Base-by-base conservation (phyloP, 768 basidiomycete genomes). In the Boletus reticulatus region DNA sequence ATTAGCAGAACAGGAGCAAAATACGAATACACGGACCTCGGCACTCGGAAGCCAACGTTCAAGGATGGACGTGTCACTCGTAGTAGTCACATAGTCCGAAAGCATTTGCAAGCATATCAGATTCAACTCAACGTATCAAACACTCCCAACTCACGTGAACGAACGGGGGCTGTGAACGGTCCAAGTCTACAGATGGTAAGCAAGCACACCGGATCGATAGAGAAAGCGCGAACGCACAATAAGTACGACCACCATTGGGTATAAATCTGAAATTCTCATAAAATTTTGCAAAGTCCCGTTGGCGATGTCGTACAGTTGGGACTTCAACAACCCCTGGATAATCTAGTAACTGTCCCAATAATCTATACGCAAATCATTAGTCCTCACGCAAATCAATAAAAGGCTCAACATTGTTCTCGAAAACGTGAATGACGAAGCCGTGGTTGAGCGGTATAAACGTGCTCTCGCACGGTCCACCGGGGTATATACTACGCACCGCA, bases 171-270 rank as follows among this genome's bases (percentile, higher is more conserved):
- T 22, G 22, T 22, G 22, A 96, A 66, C 94, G 84, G 64, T 95
- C 81, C 59, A 96, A 71, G 71, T 96, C 88, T 89, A 45, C 24
- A n/a, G 19, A 52, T 34, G 24, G 63, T 22, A 53, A 37, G 13
- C 20, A 27, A 22, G 22, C 22, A 46, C 11, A 22, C 31, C 3
- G 11, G 4, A 0, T 11, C 2, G 4, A 16, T 4, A 52, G 0
- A 12, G 16, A 17, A 22, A 45, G 6, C 5, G 2, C 20, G 44
- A 4, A n/a, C 74, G 54, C 63, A 87, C 88, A 97, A 65, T 97
- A 97, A 48, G 89, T 92, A 12, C 94, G 80, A 4, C 93, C 94
- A 8, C 95, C 95, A 63, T 97, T 98, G 2, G 95, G 95, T 58
- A 98, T 88, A 74, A 96, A 98, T 0, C 94, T 95, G 63, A 90